Conservation (phyloP, 2,329 filamentous ascomycete genomes). For the Teratosphaeriaceae sp. region DNA sequence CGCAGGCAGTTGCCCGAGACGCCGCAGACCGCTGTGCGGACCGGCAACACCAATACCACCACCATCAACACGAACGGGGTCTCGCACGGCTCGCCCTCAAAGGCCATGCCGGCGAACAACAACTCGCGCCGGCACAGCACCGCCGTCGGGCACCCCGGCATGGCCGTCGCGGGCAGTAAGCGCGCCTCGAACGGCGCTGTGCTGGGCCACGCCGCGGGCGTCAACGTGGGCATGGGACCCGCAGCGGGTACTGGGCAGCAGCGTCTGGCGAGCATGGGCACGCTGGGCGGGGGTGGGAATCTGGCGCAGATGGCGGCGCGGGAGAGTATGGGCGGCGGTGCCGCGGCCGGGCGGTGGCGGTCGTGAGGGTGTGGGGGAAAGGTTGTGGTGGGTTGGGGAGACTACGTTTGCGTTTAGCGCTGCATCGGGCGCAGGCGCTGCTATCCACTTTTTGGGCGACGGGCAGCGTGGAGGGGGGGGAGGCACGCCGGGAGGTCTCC, state of each 20-base stretch:
- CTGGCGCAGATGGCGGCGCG: conserved; percentile 21
- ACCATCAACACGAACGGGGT: conserved; percentile 8
- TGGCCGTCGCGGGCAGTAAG: conserved; percentile 21
- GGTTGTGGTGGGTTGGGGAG: neutral
- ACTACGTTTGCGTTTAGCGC: neutral
- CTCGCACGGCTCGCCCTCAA: conserved; percentile 18
- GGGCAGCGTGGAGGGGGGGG: no score
- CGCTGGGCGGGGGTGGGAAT: neutral
- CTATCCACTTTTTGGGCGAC: neutral
- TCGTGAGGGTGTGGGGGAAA: neutral
- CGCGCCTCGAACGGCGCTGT: conserved; percentile 19
- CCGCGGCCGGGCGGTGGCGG: neutral
- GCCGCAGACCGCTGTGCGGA: conserved; percentile 39
- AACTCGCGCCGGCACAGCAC: conserved; percentile 20
- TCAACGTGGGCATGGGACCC: no score
- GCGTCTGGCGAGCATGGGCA: conserved; percentile 6
- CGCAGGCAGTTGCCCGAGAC: conserved; percentile 23
- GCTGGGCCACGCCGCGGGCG: conserved; percentile 6
- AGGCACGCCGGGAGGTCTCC: no score
- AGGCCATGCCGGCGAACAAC: conserved; percentile 9
- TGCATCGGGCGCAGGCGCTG: neutral
- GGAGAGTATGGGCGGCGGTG: conserved; percentile 17
- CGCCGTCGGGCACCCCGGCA: conserved; percentile 12
- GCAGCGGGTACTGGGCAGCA: conserved; percentile 3
- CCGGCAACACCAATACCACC: conserved; percentile 32